These are phyloP conservation scores for Phytophthora podocarpi DNA, from an alignment of 352 stramenopile species.

Conservation along the genomic window DNA sequence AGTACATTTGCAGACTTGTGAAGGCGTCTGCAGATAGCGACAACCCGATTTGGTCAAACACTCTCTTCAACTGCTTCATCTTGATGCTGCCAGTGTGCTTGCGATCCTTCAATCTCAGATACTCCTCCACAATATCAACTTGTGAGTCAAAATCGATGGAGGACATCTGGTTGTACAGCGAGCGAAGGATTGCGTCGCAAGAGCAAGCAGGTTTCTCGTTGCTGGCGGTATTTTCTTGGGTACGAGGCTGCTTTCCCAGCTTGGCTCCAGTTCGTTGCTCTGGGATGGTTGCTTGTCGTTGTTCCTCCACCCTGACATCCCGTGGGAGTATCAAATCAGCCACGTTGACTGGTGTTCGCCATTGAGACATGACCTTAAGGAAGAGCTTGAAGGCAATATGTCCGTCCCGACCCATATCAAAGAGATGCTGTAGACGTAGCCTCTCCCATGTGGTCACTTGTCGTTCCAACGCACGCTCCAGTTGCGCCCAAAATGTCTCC, in stretches of 20 bases:
- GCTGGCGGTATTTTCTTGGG: background rate
- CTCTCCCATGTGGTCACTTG: slow-evolving; percentile 38
- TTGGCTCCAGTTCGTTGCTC: background rate
- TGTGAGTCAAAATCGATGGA: slow-evolving; percentile 74
- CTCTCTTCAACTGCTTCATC: slow-evolving; percentile 39
- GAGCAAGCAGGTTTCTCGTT: slow-evolving; percentile 12
- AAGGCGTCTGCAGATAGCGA: slow-evolving; percentile 49
- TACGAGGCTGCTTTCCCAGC: slow-evolving; percentile 1
- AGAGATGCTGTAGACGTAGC: slow-evolving; percentile 62
- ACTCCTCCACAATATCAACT: slow-evolving; percentile 67
- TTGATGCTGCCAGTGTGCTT: slow-evolving; percentile 37
- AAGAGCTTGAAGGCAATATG: slow-evolving; percentile 77
- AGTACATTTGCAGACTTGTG: slow-evolving; percentile 45
- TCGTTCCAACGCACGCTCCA: slow-evolving; percentile 41
- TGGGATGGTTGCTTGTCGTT: background rate
- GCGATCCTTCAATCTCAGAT: slow-evolving; percentile 45
- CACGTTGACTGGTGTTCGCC: slow-evolving; percentile 20
- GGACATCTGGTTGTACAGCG: slow-evolving; percentile 69
- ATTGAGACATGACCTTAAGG: slow-evolving; percentile 74
- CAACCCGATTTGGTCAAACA: slow-evolving; percentile 64
- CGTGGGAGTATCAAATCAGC: background rate
- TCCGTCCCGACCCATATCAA: slow-evolving; percentile 66
- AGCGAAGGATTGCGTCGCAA: slow-evolving; percentile 43
- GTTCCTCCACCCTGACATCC: background rate
- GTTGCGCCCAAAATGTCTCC: slow-evolving; percentile 31